A percentile compares a stretch with the other conserved stretches of the same genome.
These are phyloP conservation scores for Dactylorhiza incarnata DNA, from an alignment of 106 monocot genomes.

Conservation along the genomic window DNA sequence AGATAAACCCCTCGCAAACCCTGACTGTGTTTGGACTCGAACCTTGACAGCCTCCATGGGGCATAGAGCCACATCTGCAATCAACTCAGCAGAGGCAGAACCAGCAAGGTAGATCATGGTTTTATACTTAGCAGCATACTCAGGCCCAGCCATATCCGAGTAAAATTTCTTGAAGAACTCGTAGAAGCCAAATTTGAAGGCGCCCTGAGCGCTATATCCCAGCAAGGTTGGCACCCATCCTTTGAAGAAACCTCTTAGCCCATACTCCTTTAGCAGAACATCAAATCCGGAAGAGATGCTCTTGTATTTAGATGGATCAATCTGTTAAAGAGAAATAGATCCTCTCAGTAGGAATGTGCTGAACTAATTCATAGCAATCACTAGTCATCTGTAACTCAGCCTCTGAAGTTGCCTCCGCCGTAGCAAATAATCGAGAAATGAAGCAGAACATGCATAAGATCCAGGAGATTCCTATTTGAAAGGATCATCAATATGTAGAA, in stretches of 20 bases:
- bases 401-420: background rate
- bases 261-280: slow-evolving; percentile 59
- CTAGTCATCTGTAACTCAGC: background rate
- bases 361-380: background rate
- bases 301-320: slow-evolving; percentile 72
- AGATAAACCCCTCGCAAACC: slow-evolving; percentile 36
- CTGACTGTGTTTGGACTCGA: slow-evolving; percentile 42
- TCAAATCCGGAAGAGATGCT: slow-evolving; percentile 50
- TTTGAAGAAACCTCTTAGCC: slow-evolving; percentile 61
- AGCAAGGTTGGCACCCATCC: slow-evolving; percentile 75
- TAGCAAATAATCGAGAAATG: background rate
- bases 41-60: slow-evolving; percentile 54
- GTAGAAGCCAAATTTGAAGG: slow-evolving; percentile 73
- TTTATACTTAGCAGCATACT: slow-evolving; percentile 49
- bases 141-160: slow-evolving; percentile 55
- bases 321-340: slow-evolving; percentile 24
- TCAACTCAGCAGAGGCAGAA: slow-evolving; percentile 44
- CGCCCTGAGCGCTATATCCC: slow-evolving; percentile 75
- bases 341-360: too few relatives aligned
- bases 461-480: background rate
- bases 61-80: slow-evolving; percentile 43
- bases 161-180: slow-evolving; percentile 82
- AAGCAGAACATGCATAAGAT: background rate
- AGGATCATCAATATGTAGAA: background rate
- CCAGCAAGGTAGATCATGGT: slow-evolving; percentile 59